phyloP scores from a whole-genome alignment of 805 yeast species.

The Kodamaea hsintzibuensis region DNA sequence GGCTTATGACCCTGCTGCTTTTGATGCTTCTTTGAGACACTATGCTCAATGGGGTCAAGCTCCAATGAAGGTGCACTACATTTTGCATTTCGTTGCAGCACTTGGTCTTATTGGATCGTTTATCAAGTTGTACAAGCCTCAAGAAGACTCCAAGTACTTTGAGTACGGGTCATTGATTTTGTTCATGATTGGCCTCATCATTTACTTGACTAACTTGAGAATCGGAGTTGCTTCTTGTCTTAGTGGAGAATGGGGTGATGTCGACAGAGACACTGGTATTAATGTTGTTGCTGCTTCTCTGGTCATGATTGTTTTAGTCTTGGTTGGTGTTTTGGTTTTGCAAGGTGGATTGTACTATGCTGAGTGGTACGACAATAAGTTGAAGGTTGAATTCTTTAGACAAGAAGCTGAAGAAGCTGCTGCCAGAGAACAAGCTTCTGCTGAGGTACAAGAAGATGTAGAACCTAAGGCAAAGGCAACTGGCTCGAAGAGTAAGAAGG shows the following conservation, averaged over 20 bases:
- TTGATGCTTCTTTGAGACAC: constrained; percentile 65
- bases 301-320: constrained; percentile 67
- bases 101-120: constrained; percentile 73
- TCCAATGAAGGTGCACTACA: constrained; percentile 58
- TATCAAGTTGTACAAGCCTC: constrained; percentile 83
- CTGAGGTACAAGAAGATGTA: constrained; percentile 1
- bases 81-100: constrained; percentile 59
- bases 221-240: constrained; percentile 73
- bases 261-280: constrained; percentile 79
- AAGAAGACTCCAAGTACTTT: constrained; percentile 78
- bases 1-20: constrained; percentile 50
- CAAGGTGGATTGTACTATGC: constrained; percentile 93
- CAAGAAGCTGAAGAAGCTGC: constrained; percentile 25
- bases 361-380: constrained; percentile 51
- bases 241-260: constrained; percentile 90
- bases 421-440: constrained; percentile 12
- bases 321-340: constrained; percentile 77
- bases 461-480: constrained; percentile 10
- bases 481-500: constrained; percentile 10
- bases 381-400: constrained; percentile 33
- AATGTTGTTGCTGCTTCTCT: constrained; percentile 91
- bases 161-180: constrained; percentile 87
- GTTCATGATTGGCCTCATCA: constrained; percentile 67
- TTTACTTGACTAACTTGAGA: constrained; percentile 83
- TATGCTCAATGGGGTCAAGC: constrained; percentile 72